These are phyloP conservation scores for Venturia aucupariae DNA, from an alignment of 2,329 filamentous ascomycete genomes.

Conservation along the genomic window DNA sequence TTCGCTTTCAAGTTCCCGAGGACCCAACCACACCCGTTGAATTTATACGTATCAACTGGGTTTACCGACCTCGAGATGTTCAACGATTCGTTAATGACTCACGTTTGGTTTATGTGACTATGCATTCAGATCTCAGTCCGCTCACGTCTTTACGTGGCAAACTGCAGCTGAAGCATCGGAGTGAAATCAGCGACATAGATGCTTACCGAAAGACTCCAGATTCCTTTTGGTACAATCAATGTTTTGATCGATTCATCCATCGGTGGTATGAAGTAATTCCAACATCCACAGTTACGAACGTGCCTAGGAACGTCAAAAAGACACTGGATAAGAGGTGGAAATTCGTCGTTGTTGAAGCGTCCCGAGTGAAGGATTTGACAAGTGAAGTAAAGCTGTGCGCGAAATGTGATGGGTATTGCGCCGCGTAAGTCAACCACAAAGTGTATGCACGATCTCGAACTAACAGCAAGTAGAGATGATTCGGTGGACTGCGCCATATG, in stretches of 20 bases:
- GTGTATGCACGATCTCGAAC: background rate
- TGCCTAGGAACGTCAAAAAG: constrained; percentile 88
- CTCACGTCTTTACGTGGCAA: constrained; percentile 87
- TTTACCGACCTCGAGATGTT: constrained; percentile 93
- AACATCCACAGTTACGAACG: constrained; percentile 86
- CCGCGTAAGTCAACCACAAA: constrained; percentile 56
- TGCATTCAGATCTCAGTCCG: constrained; percentile 96
- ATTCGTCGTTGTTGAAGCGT: constrained; percentile 88
- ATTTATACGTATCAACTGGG: constrained; percentile 92
- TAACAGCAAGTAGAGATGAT: constrained; percentile 54
- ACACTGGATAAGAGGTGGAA: constrained; percentile 95
- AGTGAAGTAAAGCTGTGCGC: constrained; percentile 95
- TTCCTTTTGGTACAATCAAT: constrained; percentile 92
- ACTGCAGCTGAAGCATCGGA: constrained; percentile 81
- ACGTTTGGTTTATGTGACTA: constrained; percentile 85
- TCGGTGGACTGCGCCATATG: constrained; percentile 97
- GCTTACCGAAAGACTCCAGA: constrained; percentile 77
- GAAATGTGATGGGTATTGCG: constrained; percentile 82
- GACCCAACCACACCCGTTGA: constrained; percentile 67
- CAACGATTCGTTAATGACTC: constrained; percentile 86
- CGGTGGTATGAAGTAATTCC: constrained; percentile 97
- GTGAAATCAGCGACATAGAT: constrained; percentile 74
- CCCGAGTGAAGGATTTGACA: constrained; percentile 88
- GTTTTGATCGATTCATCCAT: constrained; percentile 97
- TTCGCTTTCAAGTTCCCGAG: constrained; percentile 68